Evolutionary conservation across 768 basidiomycete species (phyloP).

Genomic region (Macrocybe gigantea): DNA sequence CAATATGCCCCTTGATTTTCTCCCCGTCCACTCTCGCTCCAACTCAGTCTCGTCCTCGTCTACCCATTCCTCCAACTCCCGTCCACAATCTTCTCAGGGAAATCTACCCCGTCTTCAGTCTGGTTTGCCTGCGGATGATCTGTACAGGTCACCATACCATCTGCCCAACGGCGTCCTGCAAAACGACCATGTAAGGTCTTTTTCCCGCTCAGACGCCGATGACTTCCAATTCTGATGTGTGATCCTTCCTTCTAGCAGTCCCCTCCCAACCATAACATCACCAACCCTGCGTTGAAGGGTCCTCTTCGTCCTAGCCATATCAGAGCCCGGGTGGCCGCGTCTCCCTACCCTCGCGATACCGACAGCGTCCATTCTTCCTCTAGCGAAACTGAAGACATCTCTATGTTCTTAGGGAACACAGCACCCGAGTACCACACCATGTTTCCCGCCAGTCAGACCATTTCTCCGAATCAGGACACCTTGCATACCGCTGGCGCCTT

Average conservation of each 20-base stretch:
- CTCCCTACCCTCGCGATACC: conserved; percentile 81
- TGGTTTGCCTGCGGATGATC: conserved; percentile 49
- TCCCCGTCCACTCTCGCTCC: conserved; percentile 70
- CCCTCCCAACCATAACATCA: conserved; percentile 70
- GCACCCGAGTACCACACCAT: conserved; percentile 63
- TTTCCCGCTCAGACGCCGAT: conserved; percentile 10
- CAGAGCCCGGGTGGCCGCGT: conserved; percentile 74
- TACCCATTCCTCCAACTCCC: conserved; percentile 65
- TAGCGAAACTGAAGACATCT: conserved; percentile 83
- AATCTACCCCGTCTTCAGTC: conserved; percentile 41
- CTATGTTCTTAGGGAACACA: conserved; percentile 61
- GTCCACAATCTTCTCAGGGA: conserved; percentile 77
- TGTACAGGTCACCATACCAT: conserved; percentile 64
- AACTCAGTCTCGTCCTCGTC: conserved; percentile 74
- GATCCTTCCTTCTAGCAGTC: conserved; percentile 35
- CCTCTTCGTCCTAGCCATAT: conserved; percentile 72
- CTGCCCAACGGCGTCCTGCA: conserved; percentile 40
- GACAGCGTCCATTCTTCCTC: conserved; percentile 86
- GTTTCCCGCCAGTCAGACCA: conserved; percentile 44
- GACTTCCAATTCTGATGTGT: conserved; percentile 9
- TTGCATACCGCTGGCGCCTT: conserved; percentile 71
- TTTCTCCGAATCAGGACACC: conserved; percentile 43
- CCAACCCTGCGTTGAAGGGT: conserved; percentile 72
- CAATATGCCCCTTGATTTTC: conserved; percentile 66
- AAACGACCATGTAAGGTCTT: conserved; percentile 35